Percentiles rank a stretch among this genome's conserved stretches.
Evolutionary conservation across 805 yeast species (phyloP).

Genomic region (Blastobotrys americana): DNA sequence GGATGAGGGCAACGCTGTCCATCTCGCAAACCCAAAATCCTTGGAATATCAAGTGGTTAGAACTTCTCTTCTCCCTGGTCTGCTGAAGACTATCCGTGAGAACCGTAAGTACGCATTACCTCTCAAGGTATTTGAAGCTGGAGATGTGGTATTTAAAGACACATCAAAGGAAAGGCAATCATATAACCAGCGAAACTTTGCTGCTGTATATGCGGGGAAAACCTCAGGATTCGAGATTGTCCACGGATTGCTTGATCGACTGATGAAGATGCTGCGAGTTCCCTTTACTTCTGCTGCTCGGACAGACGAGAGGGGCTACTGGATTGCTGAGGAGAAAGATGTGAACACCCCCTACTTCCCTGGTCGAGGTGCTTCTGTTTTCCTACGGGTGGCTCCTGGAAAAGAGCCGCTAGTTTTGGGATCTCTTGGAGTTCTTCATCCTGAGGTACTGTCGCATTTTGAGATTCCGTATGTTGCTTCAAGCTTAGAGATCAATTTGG

Average conservation of each 20-base stretch:
- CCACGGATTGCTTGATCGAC: conserved; percentile 89
- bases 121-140: conserved; percentile 88
- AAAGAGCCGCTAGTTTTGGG: conserved; percentile 45
- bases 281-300: conserved; percentile 38
- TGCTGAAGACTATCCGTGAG: conserved; percentile 89
- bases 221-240: conserved; percentile 90
- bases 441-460: conserved; percentile 78
- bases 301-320: conserved; percentile 57
- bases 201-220: conserved; percentile 90
- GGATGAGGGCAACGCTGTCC: conserved; percentile 77
- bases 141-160: conserved; percentile 88
- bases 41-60: conserved; percentile 96
- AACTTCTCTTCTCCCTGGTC: conserved; percentile 89
- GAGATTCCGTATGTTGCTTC: conserved; percentile 93
- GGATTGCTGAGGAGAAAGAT: conserved; percentile 36
- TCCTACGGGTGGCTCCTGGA: conserved; percentile 54
- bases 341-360: conserved; percentile 66
- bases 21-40: conserved; percentile 94
- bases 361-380: conserved; percentile 91
- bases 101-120: conserved; percentile 95
- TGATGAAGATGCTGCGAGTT: conserved; percentile 94
- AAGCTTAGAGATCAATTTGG: conserved; percentile 81
- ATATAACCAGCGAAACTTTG: conserved; percentile 87
- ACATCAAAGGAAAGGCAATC: conserved; percentile 78
- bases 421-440: conserved; percentile 88